Evolutionary conservation across 306 rosid genomes (phyloP).

Genomic region (Inga oerstediana): DNA sequence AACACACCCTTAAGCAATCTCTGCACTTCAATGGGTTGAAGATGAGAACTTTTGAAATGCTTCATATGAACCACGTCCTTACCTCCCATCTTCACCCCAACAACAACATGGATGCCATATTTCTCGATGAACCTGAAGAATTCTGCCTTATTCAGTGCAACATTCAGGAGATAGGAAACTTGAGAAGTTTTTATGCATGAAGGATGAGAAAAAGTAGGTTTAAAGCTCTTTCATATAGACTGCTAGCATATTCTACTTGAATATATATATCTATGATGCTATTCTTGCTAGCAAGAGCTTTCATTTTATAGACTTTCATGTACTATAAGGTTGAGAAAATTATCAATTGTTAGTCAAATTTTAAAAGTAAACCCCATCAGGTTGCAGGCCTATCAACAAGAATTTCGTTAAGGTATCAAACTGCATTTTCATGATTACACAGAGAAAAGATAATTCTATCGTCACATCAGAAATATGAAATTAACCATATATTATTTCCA

Average conservation of each 20-base stretch:
- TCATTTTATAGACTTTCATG: background rate
- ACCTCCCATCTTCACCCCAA: conserved; percentile 79
- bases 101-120: conserved; percentile 70
- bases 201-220: background rate
- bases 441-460: no score
- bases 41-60: conserved; percentile 53
- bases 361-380: background rate
- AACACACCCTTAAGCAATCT: conserved; percentile 51
- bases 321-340: background rate
- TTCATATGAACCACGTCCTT: conserved; percentile 58
- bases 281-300: background rate
- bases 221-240: background rate
- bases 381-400: background rate
- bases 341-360: background rate
- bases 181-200: background rate
- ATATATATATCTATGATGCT: background rate
- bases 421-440: no score
- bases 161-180: conserved; percentile 1
- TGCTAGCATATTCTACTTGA: conserved; percentile 5
- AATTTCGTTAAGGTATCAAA: no score
- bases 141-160: conserved; percentile 1
- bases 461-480: no score
- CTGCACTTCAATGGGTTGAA: conserved; percentile 56
- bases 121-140: conserved; percentile 67
- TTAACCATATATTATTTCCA: no score